phyloP scores from a whole-genome alignment of 1,284 basidiomycete species.

The Cystobasidium pallidum region DNA sequence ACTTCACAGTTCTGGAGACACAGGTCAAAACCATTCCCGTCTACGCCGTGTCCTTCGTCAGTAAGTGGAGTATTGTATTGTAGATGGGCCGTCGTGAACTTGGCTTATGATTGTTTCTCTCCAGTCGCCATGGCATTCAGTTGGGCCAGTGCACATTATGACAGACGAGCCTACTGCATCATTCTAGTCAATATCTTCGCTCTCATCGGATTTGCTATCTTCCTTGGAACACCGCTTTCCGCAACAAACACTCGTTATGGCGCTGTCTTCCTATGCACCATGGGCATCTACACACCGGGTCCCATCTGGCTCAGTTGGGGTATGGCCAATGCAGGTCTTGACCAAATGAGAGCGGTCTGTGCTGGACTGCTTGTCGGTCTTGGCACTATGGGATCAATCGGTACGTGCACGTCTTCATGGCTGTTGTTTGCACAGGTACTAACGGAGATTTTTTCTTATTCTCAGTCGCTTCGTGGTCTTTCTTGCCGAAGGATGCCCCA shows the following conservation, averaged over 20 bases:
- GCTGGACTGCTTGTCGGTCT: conserved; percentile 47
- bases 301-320: conserved; percentile 46
- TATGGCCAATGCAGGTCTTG: conserved; percentile 47
- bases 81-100: background rate
- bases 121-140: conserved; percentile 15
- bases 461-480: conserved; percentile 46
- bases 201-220: conserved; percentile 48
- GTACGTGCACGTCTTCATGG: background rate
- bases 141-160: conserved; percentile 18
- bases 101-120: conserved; percentile 32
- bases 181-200: conserved; percentile 16
- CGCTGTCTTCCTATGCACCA: conserved; percentile 48
- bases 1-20: conserved; percentile 8
- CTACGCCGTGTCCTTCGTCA: conserved; percentile 46
- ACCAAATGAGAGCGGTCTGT: conserved; percentile 47
- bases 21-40: conserved; percentile 43
- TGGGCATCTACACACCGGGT: conserved; percentile 40
- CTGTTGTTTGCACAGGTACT: background rate
- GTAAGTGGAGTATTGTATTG: conserved; percentile 26
- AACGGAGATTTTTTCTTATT: background rate
- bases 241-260: conserved; percentile 47
- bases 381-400: conserved; percentile 44
- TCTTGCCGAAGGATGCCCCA: conserved; percentile 44
- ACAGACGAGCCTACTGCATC: conserved; percentile 41
- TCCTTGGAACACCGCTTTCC: conserved; percentile 40